phyloP scores from a whole-genome alignment of 768 basidiomycete genomes.

The Hygrophorus pudorinus region DNA sequence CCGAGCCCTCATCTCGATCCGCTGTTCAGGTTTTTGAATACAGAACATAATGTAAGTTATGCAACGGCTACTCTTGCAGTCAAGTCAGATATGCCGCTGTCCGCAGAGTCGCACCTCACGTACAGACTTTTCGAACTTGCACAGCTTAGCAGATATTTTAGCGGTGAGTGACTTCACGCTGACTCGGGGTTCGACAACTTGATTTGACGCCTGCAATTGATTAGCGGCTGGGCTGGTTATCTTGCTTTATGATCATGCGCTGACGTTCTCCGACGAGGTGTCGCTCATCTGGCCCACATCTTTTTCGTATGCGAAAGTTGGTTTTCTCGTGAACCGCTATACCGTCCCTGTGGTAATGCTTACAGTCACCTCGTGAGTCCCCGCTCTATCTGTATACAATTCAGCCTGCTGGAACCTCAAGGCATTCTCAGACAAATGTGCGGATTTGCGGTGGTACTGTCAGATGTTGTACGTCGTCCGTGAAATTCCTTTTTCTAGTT shows the following conservation, averaged over 20 bases:
- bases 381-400: not conserved
- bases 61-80: too few species aligned
- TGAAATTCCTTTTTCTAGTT: not conserved
- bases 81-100: too few species aligned
- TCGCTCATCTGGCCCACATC: slow-evolving; percentile 9
- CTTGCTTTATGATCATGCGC: slow-evolving; percentile 24
- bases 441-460: not conserved
- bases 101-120: too few species aligned
- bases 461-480: not conserved
- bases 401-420: too few species aligned
- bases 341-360: slow-evolving; percentile 17
- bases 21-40: too few species aligned
- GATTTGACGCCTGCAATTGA: too few species aligned
- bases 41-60: too few species aligned
- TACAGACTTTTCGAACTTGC: too few species aligned
- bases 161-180: too few species aligned
- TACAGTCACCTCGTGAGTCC: slow-evolving; percentile 17
- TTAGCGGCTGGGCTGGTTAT: slow-evolving; percentile 22
- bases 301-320: slow-evolving; percentile 7
- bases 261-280: slow-evolving; percentile 18
- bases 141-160: too few species aligned
- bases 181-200: too few species aligned
- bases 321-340: slow-evolving; percentile 27
- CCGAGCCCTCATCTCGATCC: too few species aligned
- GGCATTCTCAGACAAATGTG: not conserved